phyloP scores from a whole-genome alignment of 768 basidiomycete species.

The Rossbeevera mucosa region DNA sequence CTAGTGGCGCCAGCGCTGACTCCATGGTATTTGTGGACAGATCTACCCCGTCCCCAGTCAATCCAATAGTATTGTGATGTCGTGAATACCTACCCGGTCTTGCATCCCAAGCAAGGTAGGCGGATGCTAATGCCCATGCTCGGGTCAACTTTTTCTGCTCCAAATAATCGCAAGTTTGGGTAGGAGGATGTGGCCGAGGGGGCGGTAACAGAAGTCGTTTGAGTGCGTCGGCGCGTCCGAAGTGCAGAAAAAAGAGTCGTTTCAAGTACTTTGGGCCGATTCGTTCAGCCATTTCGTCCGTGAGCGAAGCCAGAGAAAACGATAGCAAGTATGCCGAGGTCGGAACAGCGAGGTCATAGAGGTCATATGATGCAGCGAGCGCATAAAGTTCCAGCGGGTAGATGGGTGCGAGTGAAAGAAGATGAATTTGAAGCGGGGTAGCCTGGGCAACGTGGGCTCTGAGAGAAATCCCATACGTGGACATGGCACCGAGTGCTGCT shows the following conservation, averaged over 20 bases:
- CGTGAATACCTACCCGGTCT: slow-evolving; percentile 53
- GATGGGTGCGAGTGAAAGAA: slow-evolving; percentile 64
- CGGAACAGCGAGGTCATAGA: slow-evolving; percentile 70
- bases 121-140: slow-evolving; percentile 79
- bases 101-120: slow-evolving; percentile 82
- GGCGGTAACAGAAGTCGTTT: slow-evolving; percentile 74
- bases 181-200: slow-evolving; percentile 73
- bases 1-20: slow-evolving; percentile 62
- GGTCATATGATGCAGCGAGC: slow-evolving; percentile 59
- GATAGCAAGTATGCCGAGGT: slow-evolving; percentile 73
- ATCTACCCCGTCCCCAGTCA: slow-evolving; percentile 40
- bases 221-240: slow-evolving; percentile 76
- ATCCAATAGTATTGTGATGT: background rate
- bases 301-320: slow-evolving; percentile 59
- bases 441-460: slow-evolving; percentile 44
- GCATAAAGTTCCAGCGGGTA: slow-evolving; percentile 70
- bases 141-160: slow-evolving; percentile 77
- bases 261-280: slow-evolving; percentile 79
- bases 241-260: slow-evolving; percentile 78
- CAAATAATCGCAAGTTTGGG: slow-evolving; percentile 57
- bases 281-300: slow-evolving; percentile 62
- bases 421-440: slow-evolving; percentile 52
- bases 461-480: slow-evolving; percentile 56
- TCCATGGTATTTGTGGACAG: slow-evolving; percentile 71
- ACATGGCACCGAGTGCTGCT: slow-evolving; percentile 52